Percentiles rank a stretch among this genome's conserved stretches.
These are phyloP conservation scores for Crithidia sp. DNA, from an alignment of 208 protist species.

Conservation along the genomic window DNA sequence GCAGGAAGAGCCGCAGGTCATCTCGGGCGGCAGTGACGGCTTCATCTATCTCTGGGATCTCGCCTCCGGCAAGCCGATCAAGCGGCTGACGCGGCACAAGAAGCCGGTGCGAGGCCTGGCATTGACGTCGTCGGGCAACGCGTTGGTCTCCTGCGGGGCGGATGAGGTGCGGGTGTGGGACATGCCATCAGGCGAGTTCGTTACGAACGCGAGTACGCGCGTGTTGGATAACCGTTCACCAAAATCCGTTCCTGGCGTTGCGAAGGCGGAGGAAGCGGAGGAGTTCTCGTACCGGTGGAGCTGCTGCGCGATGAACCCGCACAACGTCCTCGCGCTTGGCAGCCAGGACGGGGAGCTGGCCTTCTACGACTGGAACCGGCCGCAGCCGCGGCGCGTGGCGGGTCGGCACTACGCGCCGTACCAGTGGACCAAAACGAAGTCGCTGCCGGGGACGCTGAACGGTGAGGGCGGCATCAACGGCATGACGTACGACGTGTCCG, in stretches of 20 bases:
- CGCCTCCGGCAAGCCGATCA: slow-evolving; percentile 55
- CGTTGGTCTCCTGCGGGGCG: slow-evolving; percentile 94
- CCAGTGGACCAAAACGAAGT: slow-evolving; percentile 81
- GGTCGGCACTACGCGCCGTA: slow-evolving; percentile 68
- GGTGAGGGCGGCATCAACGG: slow-evolving; percentile 95
- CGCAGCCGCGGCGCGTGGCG: slow-evolving; percentile 39
- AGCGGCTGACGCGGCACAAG: slow-evolving; percentile 98
- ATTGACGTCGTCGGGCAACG: slow-evolving; percentile 88
- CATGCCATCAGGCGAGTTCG: slow-evolving; percentile 94
- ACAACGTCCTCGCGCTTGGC: slow-evolving; percentile 95
- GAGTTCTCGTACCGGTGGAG: slow-evolving; percentile 81
- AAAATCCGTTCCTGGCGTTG: neutral
- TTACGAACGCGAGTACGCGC: slow-evolving; percentile 93
- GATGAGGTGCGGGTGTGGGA: slow-evolving; percentile 99
- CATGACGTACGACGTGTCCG: slow-evolving; percentile 95
- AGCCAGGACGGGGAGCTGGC: slow-evolving; percentile 91
- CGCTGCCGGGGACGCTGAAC: slow-evolving; percentile 69
- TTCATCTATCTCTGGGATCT: slow-evolving; percentile 96
- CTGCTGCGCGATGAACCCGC: slow-evolving; percentile 81
- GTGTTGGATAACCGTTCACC: slow-evolving; percentile 7
- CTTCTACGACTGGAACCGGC: slow-evolving; percentile 98
- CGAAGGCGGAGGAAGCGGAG: slow-evolving; percentile 13
- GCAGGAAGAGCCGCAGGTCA: slow-evolving; percentile 90
- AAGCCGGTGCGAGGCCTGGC: slow-evolving; percentile 96
- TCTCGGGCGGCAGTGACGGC: slow-evolving; percentile 94